Evolutionary conservation across 306 rosid genomes (phyloP).

Genomic region (Cicer pinnatifidum): DNA sequence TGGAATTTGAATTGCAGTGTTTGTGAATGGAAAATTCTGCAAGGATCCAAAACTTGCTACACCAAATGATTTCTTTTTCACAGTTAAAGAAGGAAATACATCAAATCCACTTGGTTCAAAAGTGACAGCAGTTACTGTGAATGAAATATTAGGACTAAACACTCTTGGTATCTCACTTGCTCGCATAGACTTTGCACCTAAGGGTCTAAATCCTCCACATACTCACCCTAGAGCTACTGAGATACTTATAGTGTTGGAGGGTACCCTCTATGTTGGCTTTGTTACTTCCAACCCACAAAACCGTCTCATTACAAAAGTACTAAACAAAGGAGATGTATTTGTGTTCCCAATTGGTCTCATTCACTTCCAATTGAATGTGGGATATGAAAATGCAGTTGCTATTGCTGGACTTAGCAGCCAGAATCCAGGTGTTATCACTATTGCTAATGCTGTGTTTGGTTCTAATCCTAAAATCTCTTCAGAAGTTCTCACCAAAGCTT

Average conservation of each 20-base stretch:
- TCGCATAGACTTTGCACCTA: constrained; percentile 32
- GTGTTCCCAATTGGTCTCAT: constrained; percentile 43
- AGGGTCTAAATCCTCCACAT: constrained; percentile 36
- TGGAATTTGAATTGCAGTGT: constrained; percentile 31
- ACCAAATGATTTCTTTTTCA: constrained; percentile 40
- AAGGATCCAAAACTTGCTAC: constrained; percentile 46
- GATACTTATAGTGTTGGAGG: constrained; percentile 43
- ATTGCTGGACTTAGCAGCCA: constrained; percentile 41
- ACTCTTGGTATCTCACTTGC: constrained; percentile 40
- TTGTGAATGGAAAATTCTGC: constrained; percentile 52
- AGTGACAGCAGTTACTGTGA: constrained; percentile 4
- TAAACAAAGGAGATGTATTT: constrained; percentile 40
- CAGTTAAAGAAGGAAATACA: constrained; percentile 37
- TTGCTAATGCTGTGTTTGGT: constrained; percentile 45
- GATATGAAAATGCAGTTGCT: constrained; percentile 36
- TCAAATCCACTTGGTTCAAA: constrained; percentile 29
- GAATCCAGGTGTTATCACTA: constrained; percentile 19
- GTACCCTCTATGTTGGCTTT: constrained; percentile 48
- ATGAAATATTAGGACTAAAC: constrained; percentile 30
- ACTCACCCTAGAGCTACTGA: constrained; percentile 27
- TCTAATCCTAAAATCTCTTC: constrained; percentile 45
- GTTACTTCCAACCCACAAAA: constrained; percentile 42
- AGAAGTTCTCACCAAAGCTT: constrained; percentile 45
- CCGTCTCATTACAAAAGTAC: constrained; percentile 38
- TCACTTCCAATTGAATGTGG: constrained; percentile 49